A percentile compares a stretch with the other conserved stretches of the same genome.
These are phyloP conservation scores for Solanum paucissectum DNA, from an alignment of 257 asterid genomes.

Conservation along the genomic window DNA sequence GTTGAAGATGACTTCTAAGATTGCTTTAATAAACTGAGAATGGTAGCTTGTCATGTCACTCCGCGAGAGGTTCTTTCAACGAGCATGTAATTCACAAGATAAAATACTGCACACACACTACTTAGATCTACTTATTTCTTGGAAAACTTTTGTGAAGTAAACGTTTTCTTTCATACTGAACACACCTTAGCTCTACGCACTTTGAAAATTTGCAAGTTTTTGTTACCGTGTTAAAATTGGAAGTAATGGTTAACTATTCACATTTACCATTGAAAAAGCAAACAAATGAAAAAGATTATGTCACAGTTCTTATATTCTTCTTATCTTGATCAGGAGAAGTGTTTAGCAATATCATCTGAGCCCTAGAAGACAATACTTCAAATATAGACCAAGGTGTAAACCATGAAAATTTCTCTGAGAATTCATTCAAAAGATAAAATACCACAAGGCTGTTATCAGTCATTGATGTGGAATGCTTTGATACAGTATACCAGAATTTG, in stretches of 20 bases:
- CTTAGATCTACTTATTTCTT: background rate
- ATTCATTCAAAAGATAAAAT: background rate
- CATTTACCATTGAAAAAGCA: background rate
- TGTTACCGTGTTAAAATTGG: background rate
- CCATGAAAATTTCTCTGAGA: background rate
- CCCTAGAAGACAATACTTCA: background rate
- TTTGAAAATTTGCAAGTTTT: background rate
- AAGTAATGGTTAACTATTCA: background rate
- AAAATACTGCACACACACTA: background rate
- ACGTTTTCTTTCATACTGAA: background rate
- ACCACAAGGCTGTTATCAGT: background rate
- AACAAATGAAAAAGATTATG: background rate
- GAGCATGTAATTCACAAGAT: background rate
- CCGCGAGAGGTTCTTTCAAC: background rate
- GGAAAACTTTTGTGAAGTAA: background rate
- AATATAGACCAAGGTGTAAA: background rate
- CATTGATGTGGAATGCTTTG: background rate
- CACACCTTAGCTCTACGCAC: background rate
- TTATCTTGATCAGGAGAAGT: background rate
- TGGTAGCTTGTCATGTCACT: background rate
- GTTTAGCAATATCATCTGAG: background rate
- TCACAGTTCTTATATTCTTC: background rate
- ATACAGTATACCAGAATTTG: background rate
- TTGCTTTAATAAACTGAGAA: background rate
- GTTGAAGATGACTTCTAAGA: background rate